Evolutionary conservation across 2,329 filamentous ascomycete species (phyloP).

Genomic region (Verticillium dahliae): DNA sequence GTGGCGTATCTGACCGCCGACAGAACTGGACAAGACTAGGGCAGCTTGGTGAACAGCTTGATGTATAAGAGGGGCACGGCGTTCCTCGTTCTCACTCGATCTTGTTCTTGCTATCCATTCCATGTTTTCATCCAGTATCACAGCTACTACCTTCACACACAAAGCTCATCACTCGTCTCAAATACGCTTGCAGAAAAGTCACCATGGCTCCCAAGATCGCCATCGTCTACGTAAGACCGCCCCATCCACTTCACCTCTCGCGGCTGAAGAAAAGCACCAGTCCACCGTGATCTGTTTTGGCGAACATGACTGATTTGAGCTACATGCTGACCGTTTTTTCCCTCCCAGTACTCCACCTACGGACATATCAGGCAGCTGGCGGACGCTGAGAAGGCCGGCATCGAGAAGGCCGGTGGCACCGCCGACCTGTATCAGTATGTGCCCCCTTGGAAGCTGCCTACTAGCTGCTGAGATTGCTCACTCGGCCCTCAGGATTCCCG

Average conservation of each 20-base stretch:
- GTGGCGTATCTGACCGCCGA: background rate
- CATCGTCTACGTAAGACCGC: constrained; percentile 71
- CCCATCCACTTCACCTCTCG: background rate
- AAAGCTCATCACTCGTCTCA: background rate
- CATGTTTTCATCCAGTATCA: background rate
- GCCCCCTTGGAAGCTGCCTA: background rate
- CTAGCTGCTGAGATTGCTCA: background rate
- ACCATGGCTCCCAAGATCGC: constrained; percentile 78
- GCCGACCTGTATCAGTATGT: constrained; percentile 76
- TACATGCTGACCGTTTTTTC: background rate
- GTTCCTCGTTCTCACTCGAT: too few relatives aligned
- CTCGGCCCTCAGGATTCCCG: constrained; percentile 52
- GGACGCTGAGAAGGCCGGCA: constrained; percentile 84
- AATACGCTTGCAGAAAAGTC: constrained; percentile 16
- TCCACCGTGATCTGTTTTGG: too few relatives aligned
- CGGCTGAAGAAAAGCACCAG: too few relatives aligned
- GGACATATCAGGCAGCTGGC: constrained; percentile 82
- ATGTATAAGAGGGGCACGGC: background rate
- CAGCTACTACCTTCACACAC: background rate
- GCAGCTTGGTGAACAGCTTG: background rate
- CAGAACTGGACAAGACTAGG: background rate
- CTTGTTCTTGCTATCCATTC: background rate
- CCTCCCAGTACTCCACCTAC: constrained; percentile 77
- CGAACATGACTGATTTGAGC: background rate
- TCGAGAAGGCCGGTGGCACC: constrained; percentile 77